Conservation (phyloP, 805 yeast genomes). For the Metschnikowia corniflorae region DNA sequence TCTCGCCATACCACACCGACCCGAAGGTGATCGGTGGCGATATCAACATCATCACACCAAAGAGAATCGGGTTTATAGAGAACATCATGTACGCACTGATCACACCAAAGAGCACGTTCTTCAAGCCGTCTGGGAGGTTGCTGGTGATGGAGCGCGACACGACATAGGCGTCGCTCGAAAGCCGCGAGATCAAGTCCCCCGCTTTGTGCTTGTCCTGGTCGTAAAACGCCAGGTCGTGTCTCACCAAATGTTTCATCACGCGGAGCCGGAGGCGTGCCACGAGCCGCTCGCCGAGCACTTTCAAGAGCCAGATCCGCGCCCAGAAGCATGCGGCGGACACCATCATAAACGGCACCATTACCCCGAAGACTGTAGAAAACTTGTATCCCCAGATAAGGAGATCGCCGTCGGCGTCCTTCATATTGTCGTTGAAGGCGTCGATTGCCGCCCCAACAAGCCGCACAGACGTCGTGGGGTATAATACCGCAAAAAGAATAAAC, state of each 20-base stretch:
- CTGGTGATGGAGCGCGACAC: constrained; percentile 42
- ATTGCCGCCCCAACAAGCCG: constrained; percentile 42
- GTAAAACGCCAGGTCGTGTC: constrained; percentile 41
- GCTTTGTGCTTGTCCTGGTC: constrained; percentile 44
- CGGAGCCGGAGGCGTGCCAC: constrained; percentile 41
- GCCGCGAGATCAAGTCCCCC: constrained; percentile 43
- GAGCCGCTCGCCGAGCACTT: constrained; percentile 40
- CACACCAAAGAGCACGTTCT: constrained; percentile 40
- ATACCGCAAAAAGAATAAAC: constrained; percentile 41
- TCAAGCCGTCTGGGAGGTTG: constrained; percentile 44
- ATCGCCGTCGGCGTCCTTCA: constrained; percentile 37
- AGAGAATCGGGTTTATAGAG: constrained; percentile 38
- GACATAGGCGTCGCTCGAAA: constrained; percentile 45
- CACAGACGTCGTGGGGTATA: constrained; percentile 43
- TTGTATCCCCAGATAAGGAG: constrained; percentile 44
- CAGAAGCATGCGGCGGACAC: constrained; percentile 43
- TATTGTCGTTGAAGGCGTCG: constrained; percentile 37
- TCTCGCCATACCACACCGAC: constrained; percentile 44
- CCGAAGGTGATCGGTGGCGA: constrained; percentile 46
- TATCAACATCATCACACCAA: constrained; percentile 42
- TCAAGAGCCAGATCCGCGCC: constrained; percentile 44
- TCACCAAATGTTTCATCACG: constrained; percentile 39
- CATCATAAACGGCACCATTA: constrained; percentile 44
- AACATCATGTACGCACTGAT: constrained; percentile 45
- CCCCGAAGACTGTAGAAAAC: constrained; percentile 36